Percentiles rank a stretch among this genome's conserved stretches.
These are phyloP conservation scores for Leishmania martiniquensis DNA, from an alignment of 208 protist species.

Conservation along the genomic window DNA sequence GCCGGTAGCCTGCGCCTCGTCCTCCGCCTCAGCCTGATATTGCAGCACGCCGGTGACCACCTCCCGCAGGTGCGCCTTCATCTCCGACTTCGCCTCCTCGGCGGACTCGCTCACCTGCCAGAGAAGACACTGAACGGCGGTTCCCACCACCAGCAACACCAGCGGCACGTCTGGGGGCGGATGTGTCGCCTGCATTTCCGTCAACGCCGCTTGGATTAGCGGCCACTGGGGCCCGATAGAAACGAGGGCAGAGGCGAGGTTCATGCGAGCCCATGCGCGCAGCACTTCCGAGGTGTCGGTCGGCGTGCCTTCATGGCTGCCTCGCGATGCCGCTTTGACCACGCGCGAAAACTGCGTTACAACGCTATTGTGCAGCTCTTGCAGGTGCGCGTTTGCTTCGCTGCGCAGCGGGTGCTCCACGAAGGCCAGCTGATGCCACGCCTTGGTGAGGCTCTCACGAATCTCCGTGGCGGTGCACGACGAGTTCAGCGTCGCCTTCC, in stretches of 20 bases:
- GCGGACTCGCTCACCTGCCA: conserved; percentile 41
- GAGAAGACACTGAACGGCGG: conserved; percentile 53
- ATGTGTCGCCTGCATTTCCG: conserved; percentile 7
- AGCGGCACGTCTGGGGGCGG: conserved; percentile 29
- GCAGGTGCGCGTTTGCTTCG: conserved; percentile 68
- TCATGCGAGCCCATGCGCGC: conserved; percentile 60
- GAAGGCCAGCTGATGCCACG: conserved; percentile 69
- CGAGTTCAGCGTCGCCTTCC: conserved; percentile 49
- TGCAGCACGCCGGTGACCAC: conserved; percentile 31
- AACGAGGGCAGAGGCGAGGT: conserved; percentile 59
- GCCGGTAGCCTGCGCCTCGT: not conserved
- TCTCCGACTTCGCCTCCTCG: conserved; percentile 5
- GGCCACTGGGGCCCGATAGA: conserved; percentile 51
- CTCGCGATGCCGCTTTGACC: not conserved
- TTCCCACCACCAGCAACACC: conserved; percentile 41
- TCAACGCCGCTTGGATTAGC: conserved; percentile 35
- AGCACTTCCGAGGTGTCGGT: conserved; percentile 28
- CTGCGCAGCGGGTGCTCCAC: conserved; percentile 63
- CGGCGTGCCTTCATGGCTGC: not conserved
- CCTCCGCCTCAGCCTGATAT: conserved; percentile 18
- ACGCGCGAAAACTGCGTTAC: conserved; percentile 42
- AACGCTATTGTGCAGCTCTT: conserved; percentile 62
- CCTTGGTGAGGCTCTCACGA: conserved; percentile 45
- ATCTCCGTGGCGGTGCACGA: conserved; percentile 28
- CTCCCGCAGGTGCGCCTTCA: conserved; percentile 16